Conservation (phyloP, 2,329 filamentous ascomycete genomes). For the Fusarium sp. region DNA sequence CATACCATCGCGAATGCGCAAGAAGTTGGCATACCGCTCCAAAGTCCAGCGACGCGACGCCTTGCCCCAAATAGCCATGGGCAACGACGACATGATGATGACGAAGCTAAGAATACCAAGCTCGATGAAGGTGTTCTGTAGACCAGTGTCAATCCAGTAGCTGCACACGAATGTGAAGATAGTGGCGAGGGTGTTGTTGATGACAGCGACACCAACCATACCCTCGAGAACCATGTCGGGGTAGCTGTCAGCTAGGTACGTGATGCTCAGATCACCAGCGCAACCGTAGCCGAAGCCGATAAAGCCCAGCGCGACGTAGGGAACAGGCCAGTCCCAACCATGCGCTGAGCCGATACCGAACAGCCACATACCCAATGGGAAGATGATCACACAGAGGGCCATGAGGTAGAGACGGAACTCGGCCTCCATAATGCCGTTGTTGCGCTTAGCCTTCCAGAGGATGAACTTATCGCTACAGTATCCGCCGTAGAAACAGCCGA, state of each 20-base stretch:
- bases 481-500: conserved; percentile 67
- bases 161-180: conserved; percentile 64
- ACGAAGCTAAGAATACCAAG: conserved; percentile 62
- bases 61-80: conserved; percentile 67
- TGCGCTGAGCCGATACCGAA: conserved; percentile 63
- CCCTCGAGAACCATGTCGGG: conserved; percentile 67
- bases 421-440: conserved; percentile 64
- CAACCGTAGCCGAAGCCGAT: conserved; percentile 70
- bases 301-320: conserved; percentile 66
- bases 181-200: conserved; percentile 66
- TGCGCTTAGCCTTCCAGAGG: conserved; percentile 63
- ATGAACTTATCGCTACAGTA: conserved; percentile 67
- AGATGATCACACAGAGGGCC: conserved; percentile 60
- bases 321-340: conserved; percentile 62
- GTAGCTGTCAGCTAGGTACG: conserved; percentile 66
- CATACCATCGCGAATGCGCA: conserved; percentile 59
- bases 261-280: conserved; percentile 65
- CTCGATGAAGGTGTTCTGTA: conserved; percentile 61
- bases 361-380: conserved; percentile 61
- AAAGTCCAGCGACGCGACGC: conserved; percentile 59
- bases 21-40: conserved; percentile 56
- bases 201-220: conserved; percentile 67
- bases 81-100: conserved; percentile 60
- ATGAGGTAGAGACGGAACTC: conserved; percentile 65
- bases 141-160: conserved; percentile 59